Base-by-base conservation (phyloP, 768 basidiomycete genomes). In the Lactifluus subvellereus region DNA sequence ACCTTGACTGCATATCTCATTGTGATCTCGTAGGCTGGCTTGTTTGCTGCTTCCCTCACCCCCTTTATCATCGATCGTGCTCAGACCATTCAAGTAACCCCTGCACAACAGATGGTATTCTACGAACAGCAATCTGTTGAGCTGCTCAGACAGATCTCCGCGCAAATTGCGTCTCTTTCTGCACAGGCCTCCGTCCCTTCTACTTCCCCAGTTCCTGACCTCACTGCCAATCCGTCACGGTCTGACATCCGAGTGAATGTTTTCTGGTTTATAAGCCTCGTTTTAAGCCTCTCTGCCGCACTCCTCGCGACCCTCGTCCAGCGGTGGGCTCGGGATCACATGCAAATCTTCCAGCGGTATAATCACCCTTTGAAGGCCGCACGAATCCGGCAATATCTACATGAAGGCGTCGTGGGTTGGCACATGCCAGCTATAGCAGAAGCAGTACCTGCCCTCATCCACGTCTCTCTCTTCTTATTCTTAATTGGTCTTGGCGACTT, bases 381-480 rank as follows among this genome's bases (percentile, higher is more conserved):
- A 2, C 72, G 79, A n/a, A 74, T 80, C 4, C 75, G 76, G 18
- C 75, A 79, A 11, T 80, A 42, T 32, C 42, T 59, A 8, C 55
- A 75, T 60, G 72, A 75, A 54, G 78, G 78, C 14, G 65, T 80
- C 32, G 71, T 74, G 30, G 68, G 65, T 47, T 82, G 79, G 69
- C 68, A 71, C 10, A 76, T 82, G 71, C 68, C 74, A 13, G 69
- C 72, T 3, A 69, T 82, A 9, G 77, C 81, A 7, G 75, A 77
- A 48, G 65, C 72, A 8, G 77, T 82, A 20, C 82, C 81, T 4
- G 72, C 77, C 14, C 75, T 82, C 8, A 74, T 84, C 22, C 82
- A 83, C 64, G 69, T 78, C 16, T 78, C 81, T 1, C 73, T 82
- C 22, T 74, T 80, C 22, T 72, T 82, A 2, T 82, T 82, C 70